Base-by-base conservation (phyloP, 2,329 filamentous ascomycete genomes). In the Penicillium sp. region DNA sequence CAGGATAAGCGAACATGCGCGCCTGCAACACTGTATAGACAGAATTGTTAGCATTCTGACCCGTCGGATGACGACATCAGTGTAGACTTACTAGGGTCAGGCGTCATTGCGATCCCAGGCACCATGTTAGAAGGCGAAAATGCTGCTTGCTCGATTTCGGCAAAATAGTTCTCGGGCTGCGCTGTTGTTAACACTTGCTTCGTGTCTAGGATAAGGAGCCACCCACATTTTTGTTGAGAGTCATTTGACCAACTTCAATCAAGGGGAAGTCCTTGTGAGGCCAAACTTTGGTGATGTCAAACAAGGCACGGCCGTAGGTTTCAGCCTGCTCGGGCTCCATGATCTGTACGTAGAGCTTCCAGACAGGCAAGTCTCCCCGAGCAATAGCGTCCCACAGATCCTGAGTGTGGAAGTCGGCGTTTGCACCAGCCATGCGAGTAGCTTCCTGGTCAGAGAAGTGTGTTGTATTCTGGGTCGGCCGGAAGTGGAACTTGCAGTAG, bases 101-200 rank as follows among this genome's bases (percentile, higher is more conserved):
- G 81, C 0, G 81, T 82, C 1, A 83, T 80, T 54, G 80, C 84
- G 46, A 86, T 77, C 1, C 86, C 86, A 0, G 85, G 85, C 0
- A 87, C 82, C 67, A 88, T 74, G 60, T 82, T 84, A 1, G 80
- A 81, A 0, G 86, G 86, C 0, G 82, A 84, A 64, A 88, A 89
- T 2, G 84, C 83, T 0, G 82, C 80, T 72, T 88, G 85, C 69
- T 89, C 86, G 44, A 87, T 81, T 60, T 89, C 85, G 40, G 79
- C 76, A 60, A 86, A 86, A 70, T 86, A 87, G 68, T 88, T 49
- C 23, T 42, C 31, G 8, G 51, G 51, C 86, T 46, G 63, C 6
- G 5, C n/a, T 54, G 4, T 16, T 27, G 40, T 61, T 40, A 60
- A 47, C 42, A 56, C 21, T 50, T 27, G 34, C 27, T 7, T 12